Percentiles rank a stretch among this genome's conserved stretches.
Conservation (phyloP, 2,329 filamentous ascomycete genomes). For the Phaeomoniella chlamydospora region DNA sequence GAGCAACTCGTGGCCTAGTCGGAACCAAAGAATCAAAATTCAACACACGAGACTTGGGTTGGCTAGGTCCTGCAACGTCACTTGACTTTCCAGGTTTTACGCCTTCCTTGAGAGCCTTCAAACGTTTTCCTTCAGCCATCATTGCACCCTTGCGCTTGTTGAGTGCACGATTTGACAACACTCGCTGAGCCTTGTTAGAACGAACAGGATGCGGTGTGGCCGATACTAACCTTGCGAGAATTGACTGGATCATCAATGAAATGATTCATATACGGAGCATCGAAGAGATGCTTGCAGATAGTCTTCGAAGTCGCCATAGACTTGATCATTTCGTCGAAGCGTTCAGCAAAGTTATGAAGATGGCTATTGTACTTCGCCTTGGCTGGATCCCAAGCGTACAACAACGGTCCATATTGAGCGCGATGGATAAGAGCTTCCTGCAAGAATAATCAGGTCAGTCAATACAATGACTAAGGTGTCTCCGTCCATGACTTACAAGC, state of each 20-base stretch:
- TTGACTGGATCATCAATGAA: constrained; percentile 22
- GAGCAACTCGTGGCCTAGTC: background rate
- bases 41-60: background rate
- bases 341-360: constrained; percentile 9
- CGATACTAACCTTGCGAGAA: constrained; percentile 7
- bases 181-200: constrained; percentile 8
- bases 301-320: constrained; percentile 17
- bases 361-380: constrained; percentile 10
- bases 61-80: background rate
- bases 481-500: constrained; percentile 11
- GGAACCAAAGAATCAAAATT: background rate
- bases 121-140: constrained; percentile 19
- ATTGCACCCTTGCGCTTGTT: constrained; percentile 18
- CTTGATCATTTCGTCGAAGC: constrained; percentile 4
- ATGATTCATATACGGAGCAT: constrained; percentile 16
- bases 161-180: constrained; percentile 17
- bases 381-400: constrained; percentile 10
- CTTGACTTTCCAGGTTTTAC: too few species aligned
- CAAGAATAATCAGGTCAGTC: constrained; percentile 4
- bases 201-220: background rate
- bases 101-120: background rate
- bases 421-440: constrained; percentile 13
- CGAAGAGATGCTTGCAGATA: constrained; percentile 23
- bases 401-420: constrained; percentile 13
- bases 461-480: constrained; percentile 1